Evolutionary conservation across 78 protist species (phyloP).

Genomic region (Dictyostelium brefeldianum): DNA sequence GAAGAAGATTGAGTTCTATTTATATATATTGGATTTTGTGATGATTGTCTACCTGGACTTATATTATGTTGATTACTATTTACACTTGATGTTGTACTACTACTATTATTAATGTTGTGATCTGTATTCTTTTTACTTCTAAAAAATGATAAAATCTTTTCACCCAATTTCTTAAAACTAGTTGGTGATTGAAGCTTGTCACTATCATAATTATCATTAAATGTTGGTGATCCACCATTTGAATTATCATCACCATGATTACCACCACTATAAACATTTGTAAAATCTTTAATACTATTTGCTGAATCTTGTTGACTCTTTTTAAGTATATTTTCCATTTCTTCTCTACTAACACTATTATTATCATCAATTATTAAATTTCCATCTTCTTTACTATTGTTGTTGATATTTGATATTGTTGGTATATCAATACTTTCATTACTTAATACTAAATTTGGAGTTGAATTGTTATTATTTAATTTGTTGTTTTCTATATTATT

Average conservation of each 20-base stretch:
- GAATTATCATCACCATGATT: not conserved
- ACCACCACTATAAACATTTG: not conserved
- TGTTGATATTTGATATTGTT: not conserved
- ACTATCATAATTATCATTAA: not conserved
- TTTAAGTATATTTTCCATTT: not conserved
- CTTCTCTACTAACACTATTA: conserved; percentile 16
- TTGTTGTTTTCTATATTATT: not conserved
- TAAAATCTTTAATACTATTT: not conserved
- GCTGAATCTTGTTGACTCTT: conserved; percentile 3
- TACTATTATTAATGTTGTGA: not conserved
- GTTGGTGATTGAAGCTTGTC: not conserved
- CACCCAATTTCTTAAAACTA: not conserved
- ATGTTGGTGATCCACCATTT: conserved; percentile 4
- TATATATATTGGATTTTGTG: not conserved
- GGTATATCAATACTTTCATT: not conserved
- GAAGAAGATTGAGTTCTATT: conserved; percentile 10
- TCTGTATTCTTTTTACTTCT: not conserved
- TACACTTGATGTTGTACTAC: not conserved
- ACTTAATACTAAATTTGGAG: not conserved
- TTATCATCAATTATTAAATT: not conserved
- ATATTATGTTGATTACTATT: not conserved
- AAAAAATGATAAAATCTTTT: conserved; percentile 31
- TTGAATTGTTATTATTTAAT: too few species aligned
- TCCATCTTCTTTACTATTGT: not conserved
- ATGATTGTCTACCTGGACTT: conserved; percentile 7